A percentile compares a stretch with the other conserved stretches of the same genome.
Conservation (phyloP, 768 basidiomycete genomes). For the Rhodotorula babjevae region DNA sequence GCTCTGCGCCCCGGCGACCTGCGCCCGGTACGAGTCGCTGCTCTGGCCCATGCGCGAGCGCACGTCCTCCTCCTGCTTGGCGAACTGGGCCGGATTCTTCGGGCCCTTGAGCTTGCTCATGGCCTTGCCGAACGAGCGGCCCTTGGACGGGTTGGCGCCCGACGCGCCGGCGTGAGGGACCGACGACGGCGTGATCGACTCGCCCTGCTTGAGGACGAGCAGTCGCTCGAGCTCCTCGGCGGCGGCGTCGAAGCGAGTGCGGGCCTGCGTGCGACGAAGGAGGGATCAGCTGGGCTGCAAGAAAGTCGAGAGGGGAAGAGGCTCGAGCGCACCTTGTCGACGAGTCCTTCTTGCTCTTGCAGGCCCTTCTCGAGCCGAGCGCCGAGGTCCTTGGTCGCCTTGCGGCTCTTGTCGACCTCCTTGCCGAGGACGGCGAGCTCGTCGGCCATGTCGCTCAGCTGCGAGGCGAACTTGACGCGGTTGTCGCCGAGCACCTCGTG, state of each 20-base stretch:
- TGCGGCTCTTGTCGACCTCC: slow-evolving; percentile 91
- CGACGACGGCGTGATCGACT: slow-evolving; percentile 49
- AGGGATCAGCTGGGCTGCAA: not conserved
- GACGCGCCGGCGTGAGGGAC: slow-evolving; percentile 32
- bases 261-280: slow-evolving; percentile 51
- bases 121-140: slow-evolving; percentile 41
- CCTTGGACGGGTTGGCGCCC: slow-evolving; percentile 14
- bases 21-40: slow-evolving; percentile 84
- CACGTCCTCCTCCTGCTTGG: slow-evolving; percentile 91
- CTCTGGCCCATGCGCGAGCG: slow-evolving; percentile 74
- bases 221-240: slow-evolving; percentile 93
- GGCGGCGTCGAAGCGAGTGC: slow-evolving; percentile 73
- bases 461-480: slow-evolving; percentile 73
- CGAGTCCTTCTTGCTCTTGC: slow-evolving; percentile 75
- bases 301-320: no score
- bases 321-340: slow-evolving; percentile 61
- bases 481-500: slow-evolving; percentile 90
- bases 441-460: slow-evolving; percentile 95
- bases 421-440: slow-evolving; percentile 76
- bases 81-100: slow-evolving; percentile 56
- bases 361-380: slow-evolving; percentile 79
- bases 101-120: slow-evolving; percentile 43
- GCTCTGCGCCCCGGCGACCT: slow-evolving; percentile 79
- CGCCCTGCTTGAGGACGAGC: slow-evolving; percentile 89
- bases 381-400: slow-evolving; percentile 89